Conservation (phyloP, 495 filamentous ascomycete species). For the Penicillium lagena region DNA sequence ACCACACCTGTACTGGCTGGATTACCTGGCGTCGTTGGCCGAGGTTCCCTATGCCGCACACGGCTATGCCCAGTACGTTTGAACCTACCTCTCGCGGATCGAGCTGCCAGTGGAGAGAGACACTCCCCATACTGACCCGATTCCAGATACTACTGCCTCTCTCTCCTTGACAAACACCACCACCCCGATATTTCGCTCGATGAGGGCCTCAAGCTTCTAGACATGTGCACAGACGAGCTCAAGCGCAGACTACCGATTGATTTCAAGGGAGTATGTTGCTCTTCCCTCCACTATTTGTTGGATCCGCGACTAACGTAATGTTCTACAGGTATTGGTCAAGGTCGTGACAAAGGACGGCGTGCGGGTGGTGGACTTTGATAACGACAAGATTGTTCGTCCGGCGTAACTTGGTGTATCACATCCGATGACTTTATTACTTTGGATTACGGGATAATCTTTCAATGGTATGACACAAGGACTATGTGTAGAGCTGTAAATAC, state of each 20-base stretch:
- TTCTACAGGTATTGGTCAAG: slow-evolving; percentile 68
- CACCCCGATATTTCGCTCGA: slow-evolving; percentile 86
- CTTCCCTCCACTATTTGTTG: background rate
- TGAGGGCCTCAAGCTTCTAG: slow-evolving; percentile 81
- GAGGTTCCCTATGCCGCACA: slow-evolving; percentile 92
- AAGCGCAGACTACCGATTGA: slow-evolving; percentile 94
- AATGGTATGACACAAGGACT: background rate
- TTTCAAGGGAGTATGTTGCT: slow-evolving; percentile 75
- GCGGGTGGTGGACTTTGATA: slow-evolving; percentile 69
- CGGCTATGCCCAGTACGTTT: slow-evolving; percentile 89
- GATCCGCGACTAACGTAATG: slow-evolving; percentile 6
- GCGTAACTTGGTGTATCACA: slow-evolving; percentile 53
- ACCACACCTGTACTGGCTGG: slow-evolving; percentile 92
- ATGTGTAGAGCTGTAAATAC: too few relatives aligned
- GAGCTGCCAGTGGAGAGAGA: background rate
- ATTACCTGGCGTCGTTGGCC: slow-evolving; percentile 88
- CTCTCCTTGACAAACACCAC: slow-evolving; percentile 96
- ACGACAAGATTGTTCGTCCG: slow-evolving; percentile 63
- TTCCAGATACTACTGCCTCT: slow-evolving; percentile 81
- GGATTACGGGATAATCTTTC: slow-evolving; percentile 20
- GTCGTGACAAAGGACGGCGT: slow-evolving; percentile 90
- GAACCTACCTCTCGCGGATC: background rate
- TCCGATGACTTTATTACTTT: slow-evolving; percentile 26
- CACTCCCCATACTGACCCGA: slow-evolving; percentile 13
- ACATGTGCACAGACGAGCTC: slow-evolving; percentile 92